Conservation (phyloP, 106 monocot genomes). For the Acorus calamus region DNA sequence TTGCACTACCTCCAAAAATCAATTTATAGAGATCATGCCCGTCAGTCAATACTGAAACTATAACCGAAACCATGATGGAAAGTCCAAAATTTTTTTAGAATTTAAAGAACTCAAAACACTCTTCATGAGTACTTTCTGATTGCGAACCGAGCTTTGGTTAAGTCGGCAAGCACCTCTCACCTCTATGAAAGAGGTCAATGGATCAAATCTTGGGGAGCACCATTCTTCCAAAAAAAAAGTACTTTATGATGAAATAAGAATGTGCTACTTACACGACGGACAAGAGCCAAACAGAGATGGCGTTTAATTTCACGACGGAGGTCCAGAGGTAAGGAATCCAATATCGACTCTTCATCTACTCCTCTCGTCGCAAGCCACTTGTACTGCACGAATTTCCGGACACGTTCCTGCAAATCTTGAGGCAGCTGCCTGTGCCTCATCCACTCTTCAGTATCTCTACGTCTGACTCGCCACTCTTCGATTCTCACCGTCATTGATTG, state of each 20-base stretch:
- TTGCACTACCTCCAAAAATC: no score
- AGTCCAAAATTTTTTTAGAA: no score
- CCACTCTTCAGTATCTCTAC: conserved; percentile 89
- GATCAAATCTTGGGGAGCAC: background rate
- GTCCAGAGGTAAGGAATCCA: conserved; percentile 60
- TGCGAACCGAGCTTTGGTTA: no score
- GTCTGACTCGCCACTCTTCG: conserved; percentile 91
- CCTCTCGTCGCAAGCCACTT: conserved; percentile 96
- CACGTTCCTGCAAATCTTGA: conserved; percentile 54
- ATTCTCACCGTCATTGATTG: conserved; percentile 72
- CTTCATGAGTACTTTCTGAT: no score
- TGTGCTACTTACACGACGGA: conserved; percentile 59
- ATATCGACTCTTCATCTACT: conserved; percentile 79
- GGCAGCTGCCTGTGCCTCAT: conserved; percentile 92
- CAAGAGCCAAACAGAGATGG: conserved; percentile 78
- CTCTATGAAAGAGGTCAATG: no score
- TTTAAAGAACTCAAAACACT: no score
- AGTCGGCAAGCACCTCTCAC: no score
- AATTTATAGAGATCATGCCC: no score
- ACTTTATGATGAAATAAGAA: background rate
- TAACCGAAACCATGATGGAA: no score
- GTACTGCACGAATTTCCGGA: conserved; percentile 67
- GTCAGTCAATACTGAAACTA: no score
- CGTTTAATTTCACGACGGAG: conserved; percentile 90
- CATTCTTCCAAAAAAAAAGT: background rate